Base-by-base conservation (phyloP, 352 stramenopile genomes). In the Pythium insidiosum region DNA sequence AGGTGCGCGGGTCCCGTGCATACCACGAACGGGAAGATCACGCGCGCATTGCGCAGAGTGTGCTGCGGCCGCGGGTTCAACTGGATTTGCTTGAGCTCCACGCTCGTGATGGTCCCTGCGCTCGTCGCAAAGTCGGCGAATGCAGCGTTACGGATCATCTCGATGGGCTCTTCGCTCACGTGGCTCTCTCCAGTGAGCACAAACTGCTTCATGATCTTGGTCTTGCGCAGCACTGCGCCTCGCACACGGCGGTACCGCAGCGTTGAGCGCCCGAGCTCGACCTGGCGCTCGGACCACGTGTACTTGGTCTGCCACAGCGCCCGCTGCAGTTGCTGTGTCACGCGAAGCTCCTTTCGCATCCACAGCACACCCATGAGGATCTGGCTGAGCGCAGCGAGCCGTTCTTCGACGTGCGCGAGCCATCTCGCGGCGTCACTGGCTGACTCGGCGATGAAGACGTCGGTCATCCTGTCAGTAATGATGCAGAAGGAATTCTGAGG, bases 201-300 rank as follows among this genome's bases (percentile, higher is more conserved):
- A 26, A 88, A 88, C 44, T 88, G 72, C 43, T 85, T 82, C 72
- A 85, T 85, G 5, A 58, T 59, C 25, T 68, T 70, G 23, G 62
- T 70, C 20, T 61, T 60, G 36, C 58, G 53, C 20, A 30, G 12
- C 5, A 43, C 18, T 3, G 25, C 22, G 29, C 39, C 69, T n/a
- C n/a, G n/a, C n/a, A n/a, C n/a, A n/a, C n/a, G n/a, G 51, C 67
- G 80, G 35, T 77, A 84, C 0, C 59, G 72, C 3, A 88, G 22
- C 20, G 72, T 73, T 4, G 69, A 68, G 21, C 68, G 69, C 0
- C 71, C 69, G 4, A 88, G 59, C 43, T 88, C 69, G 6, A 84
- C 50, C 38, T 77, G 66, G 26, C 70, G 58, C 6, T 36, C 28
- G 38, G 77, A 73, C 71, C 72, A 87, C n/a, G 46, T 73, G 51